Percentiles rank a stretch among this genome's conserved stretches.
Conservation (phyloP, 2,329 filamentous ascomycete species). For the Botrytis fabae region DNA sequence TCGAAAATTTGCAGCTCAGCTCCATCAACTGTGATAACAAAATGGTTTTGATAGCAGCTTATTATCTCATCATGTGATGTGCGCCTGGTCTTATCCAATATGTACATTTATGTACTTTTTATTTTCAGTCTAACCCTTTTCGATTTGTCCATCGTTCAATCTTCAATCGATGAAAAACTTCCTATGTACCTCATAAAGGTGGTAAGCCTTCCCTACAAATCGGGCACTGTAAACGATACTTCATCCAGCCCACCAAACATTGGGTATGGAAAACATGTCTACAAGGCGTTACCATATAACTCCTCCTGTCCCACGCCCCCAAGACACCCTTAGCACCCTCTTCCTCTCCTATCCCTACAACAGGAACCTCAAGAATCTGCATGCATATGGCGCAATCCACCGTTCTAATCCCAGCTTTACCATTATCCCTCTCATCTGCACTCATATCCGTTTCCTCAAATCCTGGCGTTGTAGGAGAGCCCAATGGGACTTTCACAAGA, state of each 20-base stretch:
- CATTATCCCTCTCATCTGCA: conserved; percentile 36
- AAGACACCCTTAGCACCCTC: conserved; percentile 51
- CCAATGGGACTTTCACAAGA: conserved; percentile 48
- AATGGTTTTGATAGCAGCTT: background rate
- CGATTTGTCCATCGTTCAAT: background rate
- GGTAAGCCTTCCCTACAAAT: conserved; percentile 91
- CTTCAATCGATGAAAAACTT: background rate
- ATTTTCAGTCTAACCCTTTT: background rate
- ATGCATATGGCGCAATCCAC: conserved; percentile 97
- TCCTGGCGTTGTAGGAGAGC: conserved; percentile 27
- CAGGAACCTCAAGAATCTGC: conserved; percentile 85
- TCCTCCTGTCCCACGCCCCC: conserved; percentile 73
- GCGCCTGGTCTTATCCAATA: background rate
- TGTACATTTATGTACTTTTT: background rate
- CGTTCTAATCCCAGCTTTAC: conserved; percentile 49
- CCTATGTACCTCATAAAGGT: conserved; percentile 62
- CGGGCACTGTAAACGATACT: conserved; percentile 87
- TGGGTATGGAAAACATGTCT: conserved; percentile 91
- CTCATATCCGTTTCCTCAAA: conserved; percentile 28
- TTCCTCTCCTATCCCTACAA: conserved; percentile 62
- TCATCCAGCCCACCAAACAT: conserved; percentile 96
- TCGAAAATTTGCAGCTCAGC: background rate
- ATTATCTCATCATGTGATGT: background rate
- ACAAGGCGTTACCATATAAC: conserved; percentile 98
- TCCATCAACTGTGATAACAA: background rate